These are phyloP conservation scores for Stevia rebaudiana DNA, from an alignment of 140 eudicot species.

Conservation along the genomic window DNA sequence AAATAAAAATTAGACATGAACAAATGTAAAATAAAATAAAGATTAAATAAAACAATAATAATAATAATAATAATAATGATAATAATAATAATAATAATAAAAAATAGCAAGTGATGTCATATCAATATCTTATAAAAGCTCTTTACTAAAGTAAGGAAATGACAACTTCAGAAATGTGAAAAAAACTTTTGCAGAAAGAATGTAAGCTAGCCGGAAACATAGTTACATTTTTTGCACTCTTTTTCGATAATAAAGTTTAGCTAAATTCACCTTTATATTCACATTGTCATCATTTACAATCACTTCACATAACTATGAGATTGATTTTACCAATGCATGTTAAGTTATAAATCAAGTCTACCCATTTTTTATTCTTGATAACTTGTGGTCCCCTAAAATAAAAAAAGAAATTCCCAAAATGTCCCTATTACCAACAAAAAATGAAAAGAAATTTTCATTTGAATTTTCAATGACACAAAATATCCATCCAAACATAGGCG, in stretches of 20 bases:
- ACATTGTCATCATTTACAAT: background rate
- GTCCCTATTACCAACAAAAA: too few species aligned
- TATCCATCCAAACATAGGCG: too few species aligned
- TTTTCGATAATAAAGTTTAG: constrained; percentile 13
- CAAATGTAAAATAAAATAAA: too few species aligned
- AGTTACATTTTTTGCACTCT: constrained; percentile 4
- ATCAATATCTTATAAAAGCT: constrained; percentile 12
- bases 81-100: background rate
- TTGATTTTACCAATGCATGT: background rate
- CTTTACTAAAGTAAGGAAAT: constrained; percentile 17
- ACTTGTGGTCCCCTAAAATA: constrained; percentile 9
- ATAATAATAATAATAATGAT: background rate
- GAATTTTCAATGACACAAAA: too few species aligned
- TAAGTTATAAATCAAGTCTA: background rate
- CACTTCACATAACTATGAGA: background rate
- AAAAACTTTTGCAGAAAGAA: constrained; percentile 35
- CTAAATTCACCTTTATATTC: constrained; percentile 11
- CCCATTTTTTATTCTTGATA: constrained; percentile 1
- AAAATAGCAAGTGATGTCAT: constrained; percentile 18
- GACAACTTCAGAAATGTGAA: constrained; percentile 23
- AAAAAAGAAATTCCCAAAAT: too few species aligned
- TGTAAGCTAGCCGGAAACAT: constrained; percentile 22
- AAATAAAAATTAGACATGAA: too few species aligned
- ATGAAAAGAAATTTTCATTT: too few species aligned
- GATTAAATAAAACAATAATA: background rate